Percentiles rank a stretch among this genome's conserved stretches.
Conservation (phyloP, 768 basidiomycete genomes). For the Lyophyllum atratum region DNA sequence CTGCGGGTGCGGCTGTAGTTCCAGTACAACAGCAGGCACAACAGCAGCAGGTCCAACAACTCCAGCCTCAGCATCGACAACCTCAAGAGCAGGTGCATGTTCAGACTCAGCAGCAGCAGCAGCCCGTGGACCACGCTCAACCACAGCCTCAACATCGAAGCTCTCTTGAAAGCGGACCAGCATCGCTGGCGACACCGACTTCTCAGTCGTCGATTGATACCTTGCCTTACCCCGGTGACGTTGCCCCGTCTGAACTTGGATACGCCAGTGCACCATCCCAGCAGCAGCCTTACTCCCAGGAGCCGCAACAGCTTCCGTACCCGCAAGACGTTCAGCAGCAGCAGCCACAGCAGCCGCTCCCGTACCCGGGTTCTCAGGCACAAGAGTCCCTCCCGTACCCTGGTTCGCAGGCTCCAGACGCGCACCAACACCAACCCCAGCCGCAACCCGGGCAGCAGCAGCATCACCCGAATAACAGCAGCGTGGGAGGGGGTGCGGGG, state of each 20-base stretch:
- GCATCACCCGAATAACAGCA: constrained; percentile 5
- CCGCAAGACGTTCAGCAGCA: constrained; percentile 9
- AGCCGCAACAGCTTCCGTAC: constrained; percentile 4
- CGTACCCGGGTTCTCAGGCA: constrained; percentile 5
- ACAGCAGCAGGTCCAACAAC: constrained; percentile 22
- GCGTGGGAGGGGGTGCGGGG: not conserved
- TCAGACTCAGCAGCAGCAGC: constrained; percentile 5
- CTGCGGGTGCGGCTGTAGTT: not conserved
- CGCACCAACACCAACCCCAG: constrained; percentile 6
- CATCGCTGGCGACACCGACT: not conserved
- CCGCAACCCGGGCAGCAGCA: constrained; percentile 13
- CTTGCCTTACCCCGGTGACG: constrained; percentile 23
- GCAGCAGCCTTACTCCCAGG: constrained; percentile 1
- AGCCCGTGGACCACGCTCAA: no score
- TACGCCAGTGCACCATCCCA: constrained; percentile 11
- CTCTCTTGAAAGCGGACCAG: not conserved
- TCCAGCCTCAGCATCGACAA: constrained; percentile 19
- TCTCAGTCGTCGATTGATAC: constrained; percentile 8
- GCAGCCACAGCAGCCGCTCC: constrained; percentile 7
- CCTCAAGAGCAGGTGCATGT: constrained; percentile 15
- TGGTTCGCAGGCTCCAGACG: not conserved
- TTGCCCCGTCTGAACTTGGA: not conserved
- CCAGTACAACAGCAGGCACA: constrained; percentile 13
- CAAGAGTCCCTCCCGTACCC: constrained; percentile 13
- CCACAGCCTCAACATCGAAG: not conserved